These are phyloP conservation scores for Uncinocarpus reesii DNA, from an alignment of 2,329 filamentous ascomycete species.

Conservation along the genomic window DNA sequence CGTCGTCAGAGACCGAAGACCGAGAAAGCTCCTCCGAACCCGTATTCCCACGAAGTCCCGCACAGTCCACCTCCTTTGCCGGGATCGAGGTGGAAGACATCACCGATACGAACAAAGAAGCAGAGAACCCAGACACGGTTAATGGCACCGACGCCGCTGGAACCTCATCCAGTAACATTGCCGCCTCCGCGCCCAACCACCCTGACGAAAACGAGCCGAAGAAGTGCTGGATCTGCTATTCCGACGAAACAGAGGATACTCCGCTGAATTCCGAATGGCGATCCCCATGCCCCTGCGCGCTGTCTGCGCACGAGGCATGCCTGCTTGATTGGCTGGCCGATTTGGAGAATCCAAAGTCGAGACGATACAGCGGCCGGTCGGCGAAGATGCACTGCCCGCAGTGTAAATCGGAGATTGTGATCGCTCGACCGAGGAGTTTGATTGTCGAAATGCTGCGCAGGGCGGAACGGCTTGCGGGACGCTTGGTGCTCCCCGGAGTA, in stretches of 20 bases:
- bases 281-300: slow-evolving; percentile 78
- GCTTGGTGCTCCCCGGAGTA: slow-evolving; percentile 55
- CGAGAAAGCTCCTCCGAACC: slow-evolving; percentile 18
- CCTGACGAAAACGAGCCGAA: slow-evolving; percentile 29
- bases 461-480: slow-evolving; percentile 48
- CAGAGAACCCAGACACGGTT: slow-evolving; percentile 14
- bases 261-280: slow-evolving; percentile 60
- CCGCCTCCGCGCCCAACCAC: slow-evolving; percentile 16
- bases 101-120: slow-evolving; percentile 1
- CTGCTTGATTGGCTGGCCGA: slow-evolving; percentile 90
- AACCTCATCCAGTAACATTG: slow-evolving; percentile 10
- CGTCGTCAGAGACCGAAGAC: not conserved
- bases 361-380: slow-evolving; percentile 39
- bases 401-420: slow-evolving; percentile 70
- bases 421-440: slow-evolving; percentile 64
- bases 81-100: not conserved
- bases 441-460: slow-evolving; percentile 57
- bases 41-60: slow-evolving; percentile 23
- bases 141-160: not conserved
- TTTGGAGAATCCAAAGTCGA: slow-evolving; percentile 55
- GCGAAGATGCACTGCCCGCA: slow-evolving; percentile 73
- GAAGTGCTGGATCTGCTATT: slow-evolving; percentile 62
- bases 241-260: slow-evolving; percentile 53
- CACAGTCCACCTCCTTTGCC: slow-evolving; percentile 14
- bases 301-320: slow-evolving; percentile 83